Evolutionary conservation across 805 yeast genomes (phyloP).

Genomic region (Nakazawaea laoshanensis): DNA sequence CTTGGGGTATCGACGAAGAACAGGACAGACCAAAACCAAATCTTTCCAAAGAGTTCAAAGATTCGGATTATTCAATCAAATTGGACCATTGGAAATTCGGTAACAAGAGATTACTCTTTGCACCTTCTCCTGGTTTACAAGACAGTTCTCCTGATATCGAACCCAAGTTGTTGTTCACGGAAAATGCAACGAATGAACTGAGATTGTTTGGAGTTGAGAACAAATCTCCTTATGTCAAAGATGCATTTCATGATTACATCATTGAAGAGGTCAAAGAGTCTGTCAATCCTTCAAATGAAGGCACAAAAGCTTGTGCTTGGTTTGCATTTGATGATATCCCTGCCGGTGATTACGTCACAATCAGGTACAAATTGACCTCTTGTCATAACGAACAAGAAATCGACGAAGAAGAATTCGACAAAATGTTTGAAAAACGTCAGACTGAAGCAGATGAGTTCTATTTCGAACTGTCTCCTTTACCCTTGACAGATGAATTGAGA

Average conservation of each 20-base stretch:
- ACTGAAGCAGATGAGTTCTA: conserved; percentile 91
- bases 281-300: conserved; percentile 60
- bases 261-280: conserved; percentile 51
- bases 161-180: conserved; percentile 75
- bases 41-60: conserved; percentile 29
- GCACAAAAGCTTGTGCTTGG: conserved; percentile 85
- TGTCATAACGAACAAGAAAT: conserved; percentile 25
- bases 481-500: conserved; percentile 70
- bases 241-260: conserved; percentile 83
- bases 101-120: conserved; percentile 54
- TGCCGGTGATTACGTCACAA: conserved; percentile 78
- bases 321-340: conserved; percentile 75
- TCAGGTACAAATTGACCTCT: conserved; percentile 56
- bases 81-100: conserved; percentile 68
- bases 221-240: conserved; percentile 59
- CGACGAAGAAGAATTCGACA: conserved; percentile 71
- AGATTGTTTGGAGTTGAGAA: conserved; percentile 60
- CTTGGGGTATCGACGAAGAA: conserved; percentile 66
- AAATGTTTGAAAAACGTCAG: conserved; percentile 57
- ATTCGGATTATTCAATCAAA: conserved; percentile 39
- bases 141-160: conserved; percentile 57
- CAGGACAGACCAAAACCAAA: conserved; percentile 40
- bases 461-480: conserved; percentile 81
- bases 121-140: conserved; percentile 75
- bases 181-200: conserved; percentile 75